Percentiles rank a stretch among this genome's conserved stretches.
Evolutionary conservation across 176 grass and related monocot species (phyloP).

Genomic region (Musa acuminata): DNA sequence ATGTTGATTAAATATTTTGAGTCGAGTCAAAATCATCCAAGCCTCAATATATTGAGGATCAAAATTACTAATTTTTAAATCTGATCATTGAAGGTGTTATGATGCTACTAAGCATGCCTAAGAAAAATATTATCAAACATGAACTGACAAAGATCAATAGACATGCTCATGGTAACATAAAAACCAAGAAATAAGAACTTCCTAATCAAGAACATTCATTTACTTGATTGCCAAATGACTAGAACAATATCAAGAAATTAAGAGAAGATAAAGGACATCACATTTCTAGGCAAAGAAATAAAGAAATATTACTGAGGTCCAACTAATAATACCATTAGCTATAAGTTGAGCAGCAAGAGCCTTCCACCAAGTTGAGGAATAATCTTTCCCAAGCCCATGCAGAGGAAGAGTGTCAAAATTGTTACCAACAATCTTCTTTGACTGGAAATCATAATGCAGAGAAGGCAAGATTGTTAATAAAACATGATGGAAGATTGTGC

Average conservation of each 20-base stretch:
- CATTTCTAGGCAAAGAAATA: not conserved
- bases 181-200: not conserved
- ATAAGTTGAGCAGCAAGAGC: conserved; percentile 69
- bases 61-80: not conserved
- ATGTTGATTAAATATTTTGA: no score
- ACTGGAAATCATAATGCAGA: conserved; percentile 38
- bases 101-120: no score
- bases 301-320: not conserved
- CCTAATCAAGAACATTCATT: not conserved
- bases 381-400: conserved; percentile 79
- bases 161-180: not conserved
- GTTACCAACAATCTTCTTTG: conserved; percentile 60
- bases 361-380: conserved; percentile 92
- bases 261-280: not conserved
- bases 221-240: not conserved
- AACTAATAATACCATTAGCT: conserved; percentile 42
- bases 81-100: not conserved
- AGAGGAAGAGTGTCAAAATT: conserved; percentile 75
- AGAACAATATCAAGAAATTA: not conserved
- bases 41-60: not conserved
- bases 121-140: no score
- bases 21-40: no score
- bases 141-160: not conserved
- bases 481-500: not conserved
- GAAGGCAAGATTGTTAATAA: not conserved